Percentiles rank a stretch among this genome's conserved stretches.
Evolutionary conservation across 2,329 filamentous ascomycete species (phyloP).

Genomic region (Exophiala lecanii-corni): DNA sequence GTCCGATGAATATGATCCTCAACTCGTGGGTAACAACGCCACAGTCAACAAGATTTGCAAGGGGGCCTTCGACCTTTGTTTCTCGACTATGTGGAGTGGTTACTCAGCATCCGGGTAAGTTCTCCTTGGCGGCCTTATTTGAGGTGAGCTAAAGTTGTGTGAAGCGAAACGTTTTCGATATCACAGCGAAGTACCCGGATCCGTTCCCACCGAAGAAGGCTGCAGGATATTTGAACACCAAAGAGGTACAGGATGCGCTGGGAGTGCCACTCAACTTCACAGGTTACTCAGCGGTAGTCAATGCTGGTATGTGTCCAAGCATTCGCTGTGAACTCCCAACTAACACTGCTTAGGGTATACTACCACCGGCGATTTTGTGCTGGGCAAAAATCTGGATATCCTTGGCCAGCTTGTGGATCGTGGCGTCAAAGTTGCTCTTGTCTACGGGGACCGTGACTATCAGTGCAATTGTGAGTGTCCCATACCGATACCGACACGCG

Average conservation of each 20-base stretch:
- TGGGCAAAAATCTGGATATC: slow-evolving; percentile 28
- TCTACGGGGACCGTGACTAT: slow-evolving; percentile 52
- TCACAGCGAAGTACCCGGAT: slow-evolving; percentile 41
- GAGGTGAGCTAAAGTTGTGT: no score
- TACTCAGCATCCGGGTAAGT: slow-evolving; percentile 38
- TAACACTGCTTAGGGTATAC: slow-evolving; percentile 46
- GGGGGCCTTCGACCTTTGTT: slow-evolving; percentile 39
- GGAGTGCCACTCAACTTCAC: slow-evolving; percentile 60
- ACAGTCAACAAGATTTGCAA: slow-evolving; percentile 35
- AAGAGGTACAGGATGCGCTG: slow-evolving; percentile 53
- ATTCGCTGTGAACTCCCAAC: slow-evolving; percentile 26
- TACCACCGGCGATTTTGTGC: slow-evolving; percentile 30
- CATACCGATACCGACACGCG: no score
- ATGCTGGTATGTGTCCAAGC: slow-evolving; percentile 31
- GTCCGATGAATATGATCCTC: slow-evolving; percentile 39
- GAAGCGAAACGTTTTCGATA: slow-evolving; percentile 46
- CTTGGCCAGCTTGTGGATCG: slow-evolving; percentile 47
- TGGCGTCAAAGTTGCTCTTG: slow-evolving; percentile 48
- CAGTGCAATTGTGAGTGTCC: slow-evolving; percentile 45
- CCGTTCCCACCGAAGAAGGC: slow-evolving; percentile 44
- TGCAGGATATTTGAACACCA: slow-evolving; percentile 52
- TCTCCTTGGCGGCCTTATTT: no score
- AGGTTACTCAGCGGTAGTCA: slow-evolving; percentile 41
- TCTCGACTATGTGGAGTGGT: slow-evolving; percentile 33
- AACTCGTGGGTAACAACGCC: slow-evolving; percentile 32